A percentile compares a stretch with the other conserved stretches of the same genome.
These are phyloP conservation scores for Serendipita indica DNA, from an alignment of 768 basidiomycete genomes.

Conservation along the genomic window DNA sequence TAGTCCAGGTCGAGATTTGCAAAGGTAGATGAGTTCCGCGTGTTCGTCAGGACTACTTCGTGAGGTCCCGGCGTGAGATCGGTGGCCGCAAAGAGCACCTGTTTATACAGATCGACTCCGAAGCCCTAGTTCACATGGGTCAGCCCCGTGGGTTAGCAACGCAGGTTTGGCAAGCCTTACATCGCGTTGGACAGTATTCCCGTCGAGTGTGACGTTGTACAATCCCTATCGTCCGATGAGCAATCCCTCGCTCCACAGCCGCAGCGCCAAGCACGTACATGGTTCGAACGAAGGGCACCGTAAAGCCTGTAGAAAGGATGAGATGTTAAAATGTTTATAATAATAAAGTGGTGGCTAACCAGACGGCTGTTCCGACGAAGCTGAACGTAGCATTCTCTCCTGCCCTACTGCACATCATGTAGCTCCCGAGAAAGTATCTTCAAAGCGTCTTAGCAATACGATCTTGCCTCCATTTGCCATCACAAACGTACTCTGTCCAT, in stretches of 20 bases:
- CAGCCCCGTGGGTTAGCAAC: not conserved
- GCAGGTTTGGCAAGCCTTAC: not conserved
- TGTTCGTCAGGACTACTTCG: not conserved
- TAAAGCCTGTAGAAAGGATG: not conserved
- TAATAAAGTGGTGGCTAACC: not conserved
- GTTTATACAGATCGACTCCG: not conserved
- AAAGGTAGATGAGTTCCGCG: not conserved
- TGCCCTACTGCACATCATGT: not conserved
- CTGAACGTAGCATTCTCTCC: not conserved
- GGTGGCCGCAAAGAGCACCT: not conserved
- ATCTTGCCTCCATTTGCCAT: too few relatives aligned
- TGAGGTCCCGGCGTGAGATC: not conserved
- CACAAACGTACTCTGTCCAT: not conserved
- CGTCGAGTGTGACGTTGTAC: conserved; percentile 6
- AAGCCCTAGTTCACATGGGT: not conserved
- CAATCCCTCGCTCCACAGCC: not conserved
- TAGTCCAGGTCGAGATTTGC: not conserved
- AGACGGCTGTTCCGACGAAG: not conserved
- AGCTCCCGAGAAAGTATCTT: not conserved
- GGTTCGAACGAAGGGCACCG: conserved; percentile 4
- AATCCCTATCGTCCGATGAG: not conserved
- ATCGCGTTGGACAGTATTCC: not conserved
- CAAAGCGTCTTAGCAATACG: not conserved
- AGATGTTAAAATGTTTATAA: not conserved
- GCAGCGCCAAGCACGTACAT: not conserved